Percentiles rank a stretch among this genome's conserved stretches.
These are phyloP conservation scores for Malassezia japonica DNA, from an alignment of 1,284 basidiomycete species.

Conservation along the genomic window DNA sequence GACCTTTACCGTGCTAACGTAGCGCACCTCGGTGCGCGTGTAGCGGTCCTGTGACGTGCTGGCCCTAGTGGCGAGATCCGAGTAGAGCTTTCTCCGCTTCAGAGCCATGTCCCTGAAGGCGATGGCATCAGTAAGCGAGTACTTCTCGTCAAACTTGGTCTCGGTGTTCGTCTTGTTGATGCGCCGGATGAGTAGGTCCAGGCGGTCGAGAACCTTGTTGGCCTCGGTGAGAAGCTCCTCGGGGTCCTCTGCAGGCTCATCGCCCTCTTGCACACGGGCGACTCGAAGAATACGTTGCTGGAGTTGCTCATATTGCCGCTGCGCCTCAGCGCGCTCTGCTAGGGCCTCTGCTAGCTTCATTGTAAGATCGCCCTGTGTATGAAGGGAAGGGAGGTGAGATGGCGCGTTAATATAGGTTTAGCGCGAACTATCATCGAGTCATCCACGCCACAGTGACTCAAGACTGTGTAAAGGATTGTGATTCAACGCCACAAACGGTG, in stretches of 20 bases:
- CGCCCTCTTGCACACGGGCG: background rate
- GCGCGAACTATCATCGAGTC: too few species aligned
- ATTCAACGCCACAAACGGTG: too few species aligned
- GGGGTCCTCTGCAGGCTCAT: background rate
- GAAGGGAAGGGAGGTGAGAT: too few species aligned
- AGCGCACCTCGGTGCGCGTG: background rate
- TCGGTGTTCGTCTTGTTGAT: background rate
- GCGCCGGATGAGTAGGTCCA: background rate
- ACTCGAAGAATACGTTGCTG: background rate
- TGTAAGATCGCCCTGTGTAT: too few species aligned
- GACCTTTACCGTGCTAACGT: background rate
- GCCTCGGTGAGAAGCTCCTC: background rate
- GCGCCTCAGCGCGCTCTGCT: constrained; percentile 3
- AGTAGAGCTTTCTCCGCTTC: constrained; percentile 6
- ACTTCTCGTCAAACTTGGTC: background rate
- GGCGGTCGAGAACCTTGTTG: background rate
- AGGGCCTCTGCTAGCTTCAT: constrained; percentile 3
- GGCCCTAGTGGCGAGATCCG: background rate
- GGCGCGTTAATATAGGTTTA: too few species aligned
- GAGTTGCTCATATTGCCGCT: background rate
- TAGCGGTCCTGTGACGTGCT: background rate
- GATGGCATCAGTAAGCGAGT: constrained; percentile 2
- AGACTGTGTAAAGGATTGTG: too few species aligned
- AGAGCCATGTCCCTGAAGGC: background rate
- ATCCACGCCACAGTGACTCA: too few species aligned